Conservation (phyloP, 176 grass and related monocot genomes). For the barley (Hordeum vulgare) region DNA sequence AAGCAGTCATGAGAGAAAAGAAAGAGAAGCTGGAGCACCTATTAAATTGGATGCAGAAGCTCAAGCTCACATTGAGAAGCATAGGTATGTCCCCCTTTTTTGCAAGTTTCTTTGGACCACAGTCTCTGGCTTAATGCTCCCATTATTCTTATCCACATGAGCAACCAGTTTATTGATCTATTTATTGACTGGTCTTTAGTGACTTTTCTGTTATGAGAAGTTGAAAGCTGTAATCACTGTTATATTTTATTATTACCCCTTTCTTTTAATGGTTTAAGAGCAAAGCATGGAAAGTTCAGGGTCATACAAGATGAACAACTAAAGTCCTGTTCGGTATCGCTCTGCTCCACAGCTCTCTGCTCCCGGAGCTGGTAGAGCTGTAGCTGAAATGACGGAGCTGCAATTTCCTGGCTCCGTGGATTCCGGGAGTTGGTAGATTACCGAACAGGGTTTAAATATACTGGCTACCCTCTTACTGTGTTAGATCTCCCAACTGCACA, state of each 20-base stretch:
- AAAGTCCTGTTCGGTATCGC: too few relatives aligned
- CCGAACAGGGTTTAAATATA: too few relatives aligned
- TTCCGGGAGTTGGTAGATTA: too few relatives aligned
- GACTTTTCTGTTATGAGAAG: background rate
- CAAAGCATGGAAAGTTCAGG: background rate
- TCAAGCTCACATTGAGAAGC: slow-evolving; percentile 74
- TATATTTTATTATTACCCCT: background rate
- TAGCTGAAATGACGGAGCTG: too few relatives aligned
- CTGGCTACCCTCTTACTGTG: background rate
- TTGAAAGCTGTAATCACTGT: background rate
- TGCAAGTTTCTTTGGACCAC: background rate
- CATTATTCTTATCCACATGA: background rate
- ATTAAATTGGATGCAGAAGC: slow-evolving; percentile 81
- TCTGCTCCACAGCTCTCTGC: too few relatives aligned
- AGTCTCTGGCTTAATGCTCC: background rate
- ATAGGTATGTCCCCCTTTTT: slow-evolving; percentile 43
- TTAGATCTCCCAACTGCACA: slow-evolving; percentile 22
- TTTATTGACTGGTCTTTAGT: background rate
- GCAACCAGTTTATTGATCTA: background rate
- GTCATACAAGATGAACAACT: background rate
- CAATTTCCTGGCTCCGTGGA: too few relatives aligned
- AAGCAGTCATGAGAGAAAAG: slow-evolving; percentile 38
- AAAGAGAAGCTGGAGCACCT: slow-evolving; percentile 40
- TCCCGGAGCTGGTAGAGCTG: too few relatives aligned
- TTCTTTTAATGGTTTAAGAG: background rate